Conservation (phyloP, 1,139 yeast genomes). For the Blastobotrys indianensis region DNA sequence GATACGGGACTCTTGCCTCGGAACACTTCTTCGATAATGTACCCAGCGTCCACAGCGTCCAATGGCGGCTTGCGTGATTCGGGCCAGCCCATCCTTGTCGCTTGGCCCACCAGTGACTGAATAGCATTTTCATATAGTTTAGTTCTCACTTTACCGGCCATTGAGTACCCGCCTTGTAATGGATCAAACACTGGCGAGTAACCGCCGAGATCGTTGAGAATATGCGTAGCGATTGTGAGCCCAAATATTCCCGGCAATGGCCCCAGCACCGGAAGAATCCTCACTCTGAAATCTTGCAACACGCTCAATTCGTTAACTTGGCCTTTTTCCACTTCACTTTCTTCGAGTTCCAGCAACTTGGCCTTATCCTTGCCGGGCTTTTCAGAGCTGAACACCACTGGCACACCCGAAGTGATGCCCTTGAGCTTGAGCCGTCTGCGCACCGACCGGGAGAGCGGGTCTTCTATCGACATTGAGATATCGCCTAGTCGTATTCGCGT, state of each 20-base stretch:
- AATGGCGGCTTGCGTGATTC: slow-evolving; percentile 55
- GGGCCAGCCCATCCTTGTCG: slow-evolving; percentile 58
- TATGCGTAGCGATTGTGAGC: slow-evolving; percentile 75
- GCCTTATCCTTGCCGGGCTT: slow-evolving; percentile 97
- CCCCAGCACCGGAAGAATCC: slow-evolving; percentile 91
- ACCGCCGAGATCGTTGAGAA: slow-evolving; percentile 73
- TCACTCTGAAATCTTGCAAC: slow-evolving; percentile 79
- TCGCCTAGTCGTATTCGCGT: slow-evolving; percentile 77
- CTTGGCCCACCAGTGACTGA: slow-evolving; percentile 83
- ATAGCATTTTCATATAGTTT: slow-evolving; percentile 77
- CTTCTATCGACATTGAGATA: slow-evolving; percentile 78
- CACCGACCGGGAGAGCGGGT: slow-evolving; percentile 84
- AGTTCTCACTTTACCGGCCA: slow-evolving; percentile 85
- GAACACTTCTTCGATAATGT: slow-evolving; percentile 85
- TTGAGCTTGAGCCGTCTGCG: slow-evolving; percentile 73
- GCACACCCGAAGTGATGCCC: slow-evolving; percentile 71
- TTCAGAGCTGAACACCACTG: slow-evolving; percentile 88
- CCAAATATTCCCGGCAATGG: slow-evolving; percentile 98
- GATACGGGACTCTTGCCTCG: slow-evolving; percentile 88
- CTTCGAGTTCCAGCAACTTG: slow-evolving; percentile 71
- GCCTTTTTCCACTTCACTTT: slow-evolving; percentile 73
- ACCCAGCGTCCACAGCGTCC: slow-evolving; percentile 66
- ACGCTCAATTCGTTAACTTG: slow-evolving; percentile 84
- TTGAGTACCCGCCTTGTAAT: slow-evolving; percentile 37
- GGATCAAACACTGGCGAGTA: slow-evolving; percentile 69